Evolutionary conservation across 1,284 basidiomycete genomes (phyloP), one percentile per base, ranked within the genome.

Genomic region (Cutaneotrichosporon daszewskae): DNA sequence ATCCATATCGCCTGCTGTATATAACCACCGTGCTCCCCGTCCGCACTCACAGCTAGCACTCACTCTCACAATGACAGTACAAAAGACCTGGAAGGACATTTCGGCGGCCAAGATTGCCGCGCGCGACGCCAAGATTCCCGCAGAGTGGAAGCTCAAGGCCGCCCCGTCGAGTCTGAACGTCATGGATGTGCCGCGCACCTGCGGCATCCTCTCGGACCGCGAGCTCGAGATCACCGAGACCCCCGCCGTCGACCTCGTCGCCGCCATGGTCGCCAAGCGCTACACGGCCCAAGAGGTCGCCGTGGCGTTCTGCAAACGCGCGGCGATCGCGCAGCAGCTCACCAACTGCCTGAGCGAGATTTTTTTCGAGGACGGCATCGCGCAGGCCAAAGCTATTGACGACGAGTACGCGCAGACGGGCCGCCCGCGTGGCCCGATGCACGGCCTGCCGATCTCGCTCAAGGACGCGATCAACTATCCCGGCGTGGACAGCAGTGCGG

Each of bases 321-420:
- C 87, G 0, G 75, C 85, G 32, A 69, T 88, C 38, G 86, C 87
- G 1, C 87, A 89, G 47, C 87, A 89, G 62, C 68, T 87, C 12
- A 57, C 69, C 51, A 49, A 72, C 64, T 68, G 70, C 57, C 17
- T 75, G 41, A 53, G 72, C 35, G 68, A 69, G 50, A 62, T 73
- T 37, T 62, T 69, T 43, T 66, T 73, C 44, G 62, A 68, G 2
- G 54, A 64, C 16, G 73, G 62, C 0, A 46, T 71, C 19, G 62
- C 44, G 18, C 49, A 60, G 10, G 73, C 74, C 1, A 45, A 49
- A n/a, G 53, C 59, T 22, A 55, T 72, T n/a, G 75, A 76, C 39
- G 59, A 40, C 1, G 59, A 72, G 26, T 60, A 81, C 13, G 51
- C 49, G 9, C 24, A 47, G 23, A 69, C 66, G 1, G 71, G 72